A percentile compares a stretch with the other conserved stretches of the same genome.
These are phyloP conservation scores for Verticillium albo-atrum DNA, from an alignment of 2,329 filamentous ascomycete genomes.

Conservation along the genomic window DNA sequence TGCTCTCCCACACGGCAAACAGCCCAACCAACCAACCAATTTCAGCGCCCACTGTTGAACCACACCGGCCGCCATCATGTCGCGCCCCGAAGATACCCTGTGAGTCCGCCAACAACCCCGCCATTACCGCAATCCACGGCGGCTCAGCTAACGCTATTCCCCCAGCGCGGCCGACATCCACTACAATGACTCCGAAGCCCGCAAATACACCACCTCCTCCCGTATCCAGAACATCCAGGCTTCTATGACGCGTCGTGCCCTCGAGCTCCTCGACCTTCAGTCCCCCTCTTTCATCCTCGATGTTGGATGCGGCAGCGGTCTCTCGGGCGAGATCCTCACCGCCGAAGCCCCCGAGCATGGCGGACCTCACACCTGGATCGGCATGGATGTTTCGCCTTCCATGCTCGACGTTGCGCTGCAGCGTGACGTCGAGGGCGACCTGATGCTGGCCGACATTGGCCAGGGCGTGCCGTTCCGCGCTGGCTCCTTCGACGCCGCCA, in stretches of 20 bases:
- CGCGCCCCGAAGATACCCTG: conserved; percentile 93
- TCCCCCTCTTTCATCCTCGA: conserved; percentile 87
- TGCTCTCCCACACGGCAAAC: no score
- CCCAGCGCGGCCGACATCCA: conserved; percentile 88
- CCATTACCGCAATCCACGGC: conserved; percentile 4
- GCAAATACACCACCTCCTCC: conserved; percentile 95
- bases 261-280: conserved; percentile 80
- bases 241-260: conserved; percentile 87
- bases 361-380: conserved; percentile 92
- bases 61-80: conserved; percentile 59
- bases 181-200: conserved; percentile 92
- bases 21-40: no score
- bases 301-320: conserved; percentile 90
- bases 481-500: conserved; percentile 89
- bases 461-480: conserved; percentile 93
- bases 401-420: conserved; percentile 97
- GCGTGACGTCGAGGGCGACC: conserved; percentile 84
- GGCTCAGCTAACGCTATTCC: conserved; percentile 2
- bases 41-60: no score
- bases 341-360: conserved; percentile 63
- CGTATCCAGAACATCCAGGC: conserved; percentile 95
- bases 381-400: conserved; percentile 90
- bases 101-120: conserved; percentile 35
- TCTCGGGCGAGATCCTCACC: conserved; percentile 90
- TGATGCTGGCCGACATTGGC: conserved; percentile 92